A percentile compares a stretch with the other conserved stretches of the same genome.
phyloP scores from a whole-genome alignment of 2,329 filamentous ascomycete genomes.

The Ceratocystis variospora region DNA sequence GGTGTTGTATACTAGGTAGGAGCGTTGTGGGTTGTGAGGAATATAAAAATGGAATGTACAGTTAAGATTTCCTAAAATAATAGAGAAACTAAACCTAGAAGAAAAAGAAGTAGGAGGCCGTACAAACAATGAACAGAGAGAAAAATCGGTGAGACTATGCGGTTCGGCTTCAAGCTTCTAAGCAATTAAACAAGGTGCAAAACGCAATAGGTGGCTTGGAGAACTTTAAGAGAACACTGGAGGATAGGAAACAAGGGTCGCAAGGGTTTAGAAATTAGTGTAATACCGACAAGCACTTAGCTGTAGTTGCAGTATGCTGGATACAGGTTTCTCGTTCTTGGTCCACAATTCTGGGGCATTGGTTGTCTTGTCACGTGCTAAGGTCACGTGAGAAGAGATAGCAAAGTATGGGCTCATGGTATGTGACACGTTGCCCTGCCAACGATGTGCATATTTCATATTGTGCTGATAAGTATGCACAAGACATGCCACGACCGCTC shows the following conservation, averaged over 20 bases:
- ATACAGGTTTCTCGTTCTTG: not conserved
- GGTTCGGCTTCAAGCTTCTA: constrained; percentile 4
- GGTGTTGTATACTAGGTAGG: too few species aligned
- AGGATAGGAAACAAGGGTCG: not conserved
- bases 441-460: not conserved
- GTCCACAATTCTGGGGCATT: not conserved
- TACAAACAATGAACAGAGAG: not conserved
- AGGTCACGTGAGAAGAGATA: not conserved
- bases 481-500: not conserved
- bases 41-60: not conserved
- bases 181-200: constrained; percentile 3
- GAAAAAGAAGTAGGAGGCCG: not conserved
- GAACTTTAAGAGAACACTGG: not conserved
- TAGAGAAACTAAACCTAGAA: not conserved
- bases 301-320: not conserved
- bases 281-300: not conserved
- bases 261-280: not conserved
- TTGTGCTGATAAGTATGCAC: not conserved
- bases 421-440: constrained; percentile 8
- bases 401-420: not conserved
- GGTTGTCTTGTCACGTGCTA: not conserved
- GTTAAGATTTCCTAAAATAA: not conserved
- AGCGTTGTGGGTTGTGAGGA: not conserved
- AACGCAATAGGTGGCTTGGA: constrained; percentile 8
- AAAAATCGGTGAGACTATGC: not conserved